These are phyloP conservation scores for Wickerhamia fluorescens DNA, from an alignment of 805 yeast species.

Conservation along the genomic window DNA sequence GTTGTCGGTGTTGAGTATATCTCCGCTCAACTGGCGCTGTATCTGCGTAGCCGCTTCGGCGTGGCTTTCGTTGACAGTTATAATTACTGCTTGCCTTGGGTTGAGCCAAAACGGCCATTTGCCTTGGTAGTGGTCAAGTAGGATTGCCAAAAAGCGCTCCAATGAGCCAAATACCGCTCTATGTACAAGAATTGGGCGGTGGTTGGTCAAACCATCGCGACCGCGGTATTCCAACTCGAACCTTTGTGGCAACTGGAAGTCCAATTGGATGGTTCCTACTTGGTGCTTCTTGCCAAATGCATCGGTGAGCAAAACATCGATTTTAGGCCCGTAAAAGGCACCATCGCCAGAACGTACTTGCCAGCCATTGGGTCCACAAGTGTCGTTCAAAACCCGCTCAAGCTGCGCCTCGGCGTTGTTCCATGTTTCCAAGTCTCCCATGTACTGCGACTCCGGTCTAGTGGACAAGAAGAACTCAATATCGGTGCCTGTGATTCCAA, in stretches of 20 bases:
- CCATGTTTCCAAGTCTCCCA: conserved; percentile 80
- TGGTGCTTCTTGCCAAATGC: conserved; percentile 78
- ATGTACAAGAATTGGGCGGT: conserved; percentile 89
- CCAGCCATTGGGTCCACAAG: conserved; percentile 52
- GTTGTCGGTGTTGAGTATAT: conserved; percentile 20
- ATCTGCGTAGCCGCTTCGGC: conserved; percentile 46
- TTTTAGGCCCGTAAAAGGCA: conserved; percentile 94
- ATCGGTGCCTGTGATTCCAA: conserved; percentile 49
- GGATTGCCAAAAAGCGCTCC: conserved; percentile 85
- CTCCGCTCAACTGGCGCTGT: conserved; percentile 40
- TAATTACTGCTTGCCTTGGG: conserved; percentile 80
- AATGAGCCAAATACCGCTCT: conserved; percentile 93
- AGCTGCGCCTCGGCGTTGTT: conserved; percentile 69
- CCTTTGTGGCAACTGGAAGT: conserved; percentile 86
- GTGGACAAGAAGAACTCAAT: conserved; percentile 68
- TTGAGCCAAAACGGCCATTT: conserved; percentile 98
- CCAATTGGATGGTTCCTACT: conserved; percentile 92
- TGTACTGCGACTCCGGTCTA: conserved; percentile 66
- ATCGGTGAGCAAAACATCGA: conserved; percentile 79
- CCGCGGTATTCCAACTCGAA: conserved; percentile 65
- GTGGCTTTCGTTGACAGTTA: conserved; percentile 71
- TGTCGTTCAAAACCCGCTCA: conserved; percentile 46
- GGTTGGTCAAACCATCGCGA: conserved; percentile 41
- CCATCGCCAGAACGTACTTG: conserved; percentile 86
- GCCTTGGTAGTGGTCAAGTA: conserved; percentile 85